Evolutionary conservation across 225 moss, liverwort and hornwort genomes (phyloP).

Genomic region (Bryum argenteum): DNA sequence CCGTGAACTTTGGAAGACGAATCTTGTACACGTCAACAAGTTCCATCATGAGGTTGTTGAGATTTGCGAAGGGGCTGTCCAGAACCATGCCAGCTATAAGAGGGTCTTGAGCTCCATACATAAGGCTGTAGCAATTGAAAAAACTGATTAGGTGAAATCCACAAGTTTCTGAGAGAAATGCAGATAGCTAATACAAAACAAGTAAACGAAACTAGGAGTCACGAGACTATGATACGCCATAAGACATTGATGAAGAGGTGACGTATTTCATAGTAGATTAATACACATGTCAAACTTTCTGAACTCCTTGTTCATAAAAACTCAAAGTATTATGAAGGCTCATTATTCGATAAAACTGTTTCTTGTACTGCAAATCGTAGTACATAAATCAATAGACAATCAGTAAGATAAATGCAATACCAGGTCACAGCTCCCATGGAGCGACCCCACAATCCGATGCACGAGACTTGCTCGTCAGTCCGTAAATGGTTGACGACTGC

Average conservation of each 20-base stretch:
- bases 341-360: neutral
- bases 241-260: slow-evolving; percentile 3
- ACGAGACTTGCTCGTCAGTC: slow-evolving; percentile 72
- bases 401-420: slow-evolving; percentile 35
- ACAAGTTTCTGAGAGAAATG: neutral
- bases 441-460: slow-evolving; percentile 94
- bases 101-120: slow-evolving; percentile 97
- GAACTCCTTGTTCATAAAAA: slow-evolving; percentile 15
- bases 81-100: slow-evolving; percentile 97
- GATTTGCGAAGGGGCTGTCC: slow-evolving; percentile 97
- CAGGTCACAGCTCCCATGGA: slow-evolving; percentile 98
- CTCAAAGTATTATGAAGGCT: neutral
- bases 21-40: slow-evolving; percentile 99
- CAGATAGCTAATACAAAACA: slow-evolving; percentile 10
- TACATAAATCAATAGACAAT: slow-evolving; percentile 20
- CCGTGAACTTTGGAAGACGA: slow-evolving; percentile 98
- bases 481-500: slow-evolving; percentile 77
- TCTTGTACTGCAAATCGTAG: slow-evolving; percentile 19
- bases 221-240: slow-evolving; percentile 2
- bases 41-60: slow-evolving; percentile 99
- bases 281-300: slow-evolving; percentile 1
- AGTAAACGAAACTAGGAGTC: neutral
- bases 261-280: slow-evolving; percentile 1
- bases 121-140: slow-evolving; percentile 61
- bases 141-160: slow-evolving; percentile 8